Percentiles rank a stretch among this genome's conserved stretches.
phyloP scores from a whole-genome alignment of 441 rosid genomes.

The Syzygium syzygioides region DNA sequence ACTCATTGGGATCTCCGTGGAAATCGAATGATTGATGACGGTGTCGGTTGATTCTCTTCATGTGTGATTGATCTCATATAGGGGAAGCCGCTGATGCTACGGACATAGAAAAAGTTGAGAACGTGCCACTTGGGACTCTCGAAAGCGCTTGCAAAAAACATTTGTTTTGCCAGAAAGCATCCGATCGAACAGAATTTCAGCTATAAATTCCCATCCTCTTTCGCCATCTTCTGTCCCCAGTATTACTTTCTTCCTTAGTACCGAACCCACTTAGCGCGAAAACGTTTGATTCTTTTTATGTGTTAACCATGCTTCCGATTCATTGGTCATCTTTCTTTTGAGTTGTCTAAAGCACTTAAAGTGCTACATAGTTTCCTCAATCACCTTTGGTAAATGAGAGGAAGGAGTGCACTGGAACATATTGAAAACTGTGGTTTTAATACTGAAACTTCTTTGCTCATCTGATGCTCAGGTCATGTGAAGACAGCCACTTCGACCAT shows the following conservation, averaged over 20 bases:
- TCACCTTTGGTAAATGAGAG: not conserved
- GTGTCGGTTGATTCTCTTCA: not conserved
- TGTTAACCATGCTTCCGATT: not conserved
- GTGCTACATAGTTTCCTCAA: not conserved
- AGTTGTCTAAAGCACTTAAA: not conserved
- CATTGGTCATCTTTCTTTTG: not conserved
- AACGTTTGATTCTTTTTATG: not conserved
- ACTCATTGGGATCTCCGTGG: not conserved
- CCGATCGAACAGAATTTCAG: not conserved
- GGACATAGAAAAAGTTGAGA: not conserved
- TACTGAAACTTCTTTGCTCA: not conserved
- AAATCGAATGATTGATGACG: not conserved
- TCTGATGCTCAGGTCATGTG: not conserved
- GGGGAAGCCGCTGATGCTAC: not conserved
- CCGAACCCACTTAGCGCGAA: not conserved
- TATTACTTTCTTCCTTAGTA: not conserved
- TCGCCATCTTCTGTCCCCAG: not conserved
- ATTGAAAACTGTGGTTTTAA: not conserved
- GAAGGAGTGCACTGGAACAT: not conserved
- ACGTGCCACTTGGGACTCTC: not conserved
- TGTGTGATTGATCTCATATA: not conserved
- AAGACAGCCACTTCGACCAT: not conserved
- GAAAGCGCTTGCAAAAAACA: not conserved
- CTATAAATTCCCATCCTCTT: not conserved
- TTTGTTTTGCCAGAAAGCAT: not conserved